These are phyloP conservation scores for Termitomyces sp. DNA, from an alignment of 768 basidiomycete species.

Conservation along the genomic window DNA sequence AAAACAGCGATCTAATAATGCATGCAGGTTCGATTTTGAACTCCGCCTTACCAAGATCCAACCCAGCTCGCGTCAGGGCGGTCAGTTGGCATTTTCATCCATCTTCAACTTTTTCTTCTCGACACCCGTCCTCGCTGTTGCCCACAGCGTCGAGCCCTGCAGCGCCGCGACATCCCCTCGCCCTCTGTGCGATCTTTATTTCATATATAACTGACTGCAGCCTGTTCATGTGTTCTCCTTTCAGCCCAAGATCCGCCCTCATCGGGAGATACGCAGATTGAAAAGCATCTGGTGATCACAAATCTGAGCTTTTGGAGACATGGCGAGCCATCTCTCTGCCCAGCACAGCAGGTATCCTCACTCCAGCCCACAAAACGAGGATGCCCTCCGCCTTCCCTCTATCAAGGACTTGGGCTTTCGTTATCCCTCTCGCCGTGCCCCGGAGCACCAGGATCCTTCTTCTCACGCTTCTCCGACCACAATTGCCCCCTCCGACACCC, in stretches of 20 bases:
- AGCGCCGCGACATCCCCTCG: constrained; percentile 5
- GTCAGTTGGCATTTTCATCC: constrained; percentile 17
- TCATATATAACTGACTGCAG: constrained; percentile 5
- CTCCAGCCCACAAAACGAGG: constrained; percentile 33
- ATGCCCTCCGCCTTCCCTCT: constrained; percentile 55
- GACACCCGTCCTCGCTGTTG: constrained; percentile 18
- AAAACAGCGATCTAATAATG: constrained; percentile 26
- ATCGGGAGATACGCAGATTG: constrained; percentile 66
- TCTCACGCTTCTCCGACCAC: constrained; percentile 10
- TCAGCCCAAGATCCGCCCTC: constrained; percentile 50
- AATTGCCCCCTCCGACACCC: constrained; percentile 16
- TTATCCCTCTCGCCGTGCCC: constrained; percentile 27
- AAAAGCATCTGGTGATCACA: constrained; percentile 41
- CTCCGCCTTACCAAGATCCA: constrained; percentile 33
- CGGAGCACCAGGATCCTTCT: constrained; percentile 27
- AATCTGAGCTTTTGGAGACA: constrained; percentile 43
- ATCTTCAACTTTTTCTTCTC: constrained; percentile 14
- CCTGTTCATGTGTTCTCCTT: constrained; percentile 19
- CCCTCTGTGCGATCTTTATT: constrained; percentile 9
- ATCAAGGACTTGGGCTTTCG: constrained; percentile 71
- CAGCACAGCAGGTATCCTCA: constrained; percentile 36
- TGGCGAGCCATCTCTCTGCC: constrained; percentile 38
- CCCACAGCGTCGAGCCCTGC: background rate
- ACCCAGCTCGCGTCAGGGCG: constrained; percentile 8
- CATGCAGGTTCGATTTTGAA: constrained; percentile 22